These are phyloP conservation scores for Funneliformis caledonium DNA, from an alignment of 371 early-diverging fungal genomes.

Conservation along the genomic window DNA sequence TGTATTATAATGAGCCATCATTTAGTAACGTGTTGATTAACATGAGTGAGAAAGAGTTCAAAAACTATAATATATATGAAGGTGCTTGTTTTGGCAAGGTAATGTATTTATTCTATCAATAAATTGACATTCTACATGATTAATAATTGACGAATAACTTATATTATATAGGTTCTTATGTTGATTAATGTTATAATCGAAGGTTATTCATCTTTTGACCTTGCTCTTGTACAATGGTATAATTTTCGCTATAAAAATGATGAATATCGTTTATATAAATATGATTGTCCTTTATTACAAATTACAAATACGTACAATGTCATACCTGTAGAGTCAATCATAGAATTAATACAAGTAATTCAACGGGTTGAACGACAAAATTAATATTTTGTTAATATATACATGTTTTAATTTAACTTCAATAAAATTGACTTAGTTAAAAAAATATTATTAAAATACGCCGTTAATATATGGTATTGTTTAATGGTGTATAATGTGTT, in stretches of 20 bases:
- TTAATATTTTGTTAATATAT: slow-evolving; percentile 17
- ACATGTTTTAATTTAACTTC: background rate
- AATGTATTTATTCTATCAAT: background rate
- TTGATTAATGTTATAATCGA: background rate
- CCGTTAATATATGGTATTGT: too few species aligned
- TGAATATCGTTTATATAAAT: too few species aligned
- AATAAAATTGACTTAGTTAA: too few species aligned
- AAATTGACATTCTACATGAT: background rate
- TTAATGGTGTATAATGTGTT: too few species aligned
- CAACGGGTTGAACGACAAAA: background rate
- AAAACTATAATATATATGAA: background rate
- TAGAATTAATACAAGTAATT: background rate
- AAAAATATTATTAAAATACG: too few species aligned
- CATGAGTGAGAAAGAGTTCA: background rate
- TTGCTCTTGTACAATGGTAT: too few species aligned
- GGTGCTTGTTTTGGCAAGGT: slow-evolving; percentile 1
- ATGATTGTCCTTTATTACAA: slow-evolving; percentile 5
- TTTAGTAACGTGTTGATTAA: slow-evolving; percentile 28
- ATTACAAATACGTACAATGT: background rate
- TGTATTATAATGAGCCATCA: background rate
- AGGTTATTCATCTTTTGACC: background rate
- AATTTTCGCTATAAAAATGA: too few species aligned
- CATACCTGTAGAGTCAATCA: too few species aligned
- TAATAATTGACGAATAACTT: background rate
- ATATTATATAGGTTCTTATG: background rate